phyloP scores from a whole-genome alignment of 2,329 filamentous ascomycete genomes.

The Epichloe scottii region DNA sequence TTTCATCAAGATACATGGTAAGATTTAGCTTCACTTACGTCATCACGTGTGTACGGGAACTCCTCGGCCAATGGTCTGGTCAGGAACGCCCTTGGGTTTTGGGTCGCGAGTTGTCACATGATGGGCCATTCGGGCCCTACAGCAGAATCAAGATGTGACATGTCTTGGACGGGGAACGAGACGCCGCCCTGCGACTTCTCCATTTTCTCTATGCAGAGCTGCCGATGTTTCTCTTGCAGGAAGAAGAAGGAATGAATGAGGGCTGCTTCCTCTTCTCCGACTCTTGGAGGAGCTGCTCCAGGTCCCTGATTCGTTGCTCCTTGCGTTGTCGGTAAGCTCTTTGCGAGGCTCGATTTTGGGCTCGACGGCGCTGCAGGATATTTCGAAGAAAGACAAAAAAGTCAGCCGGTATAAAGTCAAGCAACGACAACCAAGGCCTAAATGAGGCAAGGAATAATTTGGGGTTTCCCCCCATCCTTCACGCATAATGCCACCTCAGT shows the following conservation, averaged over 20 bases:
- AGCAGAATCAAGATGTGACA: not conserved
- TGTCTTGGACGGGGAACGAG: not conserved
- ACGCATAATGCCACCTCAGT: too few species aligned
- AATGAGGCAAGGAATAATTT: too few species aligned
- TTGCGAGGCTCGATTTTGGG: conserved; percentile 21
- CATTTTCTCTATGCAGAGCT: not conserved
- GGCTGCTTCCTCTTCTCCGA: conserved; percentile 41
- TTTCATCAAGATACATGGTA: too few species aligned
- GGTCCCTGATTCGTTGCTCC: conserved; percentile 50
- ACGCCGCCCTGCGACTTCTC: not conserved
- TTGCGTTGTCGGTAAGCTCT: conserved; percentile 21
- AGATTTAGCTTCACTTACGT: too few species aligned
- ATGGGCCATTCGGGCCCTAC: not conserved
- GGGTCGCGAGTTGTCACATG: too few species aligned
- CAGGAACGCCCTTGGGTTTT: too few species aligned
- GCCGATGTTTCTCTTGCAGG: not conserved
- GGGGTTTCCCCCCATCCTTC: too few species aligned
- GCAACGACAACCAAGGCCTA: too few species aligned
- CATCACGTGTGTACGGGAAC: too few species aligned
- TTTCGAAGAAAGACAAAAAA: not conserved
- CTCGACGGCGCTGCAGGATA: conserved; percentile 16
- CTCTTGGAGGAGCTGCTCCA: conserved; percentile 42
- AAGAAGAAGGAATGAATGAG: conserved; percentile 17
- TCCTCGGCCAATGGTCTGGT: too few species aligned
- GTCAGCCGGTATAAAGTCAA: not conserved